These are phyloP conservation scores for Dryas drummondii DNA, from an alignment of 306 rosid species.

Conservation along the genomic window DNA sequence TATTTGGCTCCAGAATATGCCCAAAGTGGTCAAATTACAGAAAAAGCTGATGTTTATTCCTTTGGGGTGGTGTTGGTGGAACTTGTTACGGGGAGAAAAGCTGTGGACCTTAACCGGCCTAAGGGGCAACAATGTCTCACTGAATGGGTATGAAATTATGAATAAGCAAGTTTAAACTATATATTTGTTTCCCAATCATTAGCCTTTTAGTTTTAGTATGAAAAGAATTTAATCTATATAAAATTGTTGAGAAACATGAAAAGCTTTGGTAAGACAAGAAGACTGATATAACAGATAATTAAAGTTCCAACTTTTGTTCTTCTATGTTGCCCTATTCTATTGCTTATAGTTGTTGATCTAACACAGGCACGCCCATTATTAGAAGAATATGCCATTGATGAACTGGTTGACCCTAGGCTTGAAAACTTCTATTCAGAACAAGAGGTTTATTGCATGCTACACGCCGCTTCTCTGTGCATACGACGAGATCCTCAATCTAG, in stretches of 20 bases:
- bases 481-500: slow-evolving; percentile 84
- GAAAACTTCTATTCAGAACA: slow-evolving; percentile 62
- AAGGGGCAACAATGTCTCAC: slow-evolving; percentile 98
- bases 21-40: slow-evolving; percentile 98
- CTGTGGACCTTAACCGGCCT: slow-evolving; percentile 88
- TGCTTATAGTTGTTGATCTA: background rate
- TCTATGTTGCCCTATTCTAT: background rate
- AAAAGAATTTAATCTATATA: background rate
- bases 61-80: slow-evolving; percentile 96
- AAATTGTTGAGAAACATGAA: background rate
- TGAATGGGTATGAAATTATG: slow-evolving; percentile 69
- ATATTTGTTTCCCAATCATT: background rate
- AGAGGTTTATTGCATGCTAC: slow-evolving; percentile 88
- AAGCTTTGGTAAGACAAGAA: background rate
- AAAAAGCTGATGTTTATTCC: slow-evolving; percentile 96
- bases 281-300: background rate
- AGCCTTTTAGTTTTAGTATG: slow-evolving; percentile 4
- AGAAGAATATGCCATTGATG: slow-evolving; percentile 77
- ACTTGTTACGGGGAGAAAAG: slow-evolving; percentile 92
- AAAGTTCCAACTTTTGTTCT: background rate
- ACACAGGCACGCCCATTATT: slow-evolving; percentile 85
- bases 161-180: background rate
- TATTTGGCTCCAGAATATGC: slow-evolving; percentile 98
- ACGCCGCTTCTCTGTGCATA: slow-evolving; percentile 90
- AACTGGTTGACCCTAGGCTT: slow-evolving; percentile 85